Conservation (phyloP, 2,329 filamentous ascomycete genomes). For the Ophiocordyceps sinensis region DNA sequence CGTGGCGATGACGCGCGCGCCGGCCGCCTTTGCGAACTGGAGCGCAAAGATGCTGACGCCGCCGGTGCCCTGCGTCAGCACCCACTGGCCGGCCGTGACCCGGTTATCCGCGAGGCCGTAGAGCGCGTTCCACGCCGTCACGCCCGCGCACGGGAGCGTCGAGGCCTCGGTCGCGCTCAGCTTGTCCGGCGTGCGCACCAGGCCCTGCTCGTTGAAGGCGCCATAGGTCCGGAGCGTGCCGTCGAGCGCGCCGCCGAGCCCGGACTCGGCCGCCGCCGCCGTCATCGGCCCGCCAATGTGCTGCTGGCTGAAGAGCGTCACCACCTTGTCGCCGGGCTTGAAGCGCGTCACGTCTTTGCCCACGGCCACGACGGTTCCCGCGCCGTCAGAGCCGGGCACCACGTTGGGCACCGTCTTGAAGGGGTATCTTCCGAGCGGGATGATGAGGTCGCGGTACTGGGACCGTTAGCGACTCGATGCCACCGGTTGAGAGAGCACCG, state of each 20-base stretch:
- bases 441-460: conserved; percentile 37
- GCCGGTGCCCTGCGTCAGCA: conserved; percentile 58
- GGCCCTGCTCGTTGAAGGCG: conserved; percentile 51
- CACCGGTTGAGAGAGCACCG: too few relatives aligned
- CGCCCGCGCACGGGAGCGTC: conserved; percentile 43
- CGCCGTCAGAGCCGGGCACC: conserved; percentile 36
- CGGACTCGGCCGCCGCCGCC: conserved; percentile 25
- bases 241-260: conserved; percentile 53
- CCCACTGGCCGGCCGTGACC: conserved; percentile 38
- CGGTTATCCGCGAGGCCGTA: conserved; percentile 35
- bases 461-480: too few relatives aligned
- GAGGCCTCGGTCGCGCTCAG: conserved; percentile 38
- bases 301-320: conserved; percentile 47
- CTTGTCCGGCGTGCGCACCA: conserved; percentile 47
- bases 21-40: conserved; percentile 38
- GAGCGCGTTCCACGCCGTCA: conserved; percentile 54
- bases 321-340: conserved; percentile 36
- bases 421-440: conserved; percentile 25
- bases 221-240: conserved; percentile 55
- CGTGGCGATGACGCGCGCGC: conserved; percentile 33
- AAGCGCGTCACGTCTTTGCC: conserved; percentile 33
- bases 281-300: conserved; percentile 31
- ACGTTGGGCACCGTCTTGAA: conserved; percentile 22
- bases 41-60: conserved; percentile 53
- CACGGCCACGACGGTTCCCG: conserved; percentile 37